Percentiles rank a stretch among this genome's conserved stretches.
phyloP scores from a whole-genome alignment of 345 rosid genomes.

The Syzygium jambos region DNA sequence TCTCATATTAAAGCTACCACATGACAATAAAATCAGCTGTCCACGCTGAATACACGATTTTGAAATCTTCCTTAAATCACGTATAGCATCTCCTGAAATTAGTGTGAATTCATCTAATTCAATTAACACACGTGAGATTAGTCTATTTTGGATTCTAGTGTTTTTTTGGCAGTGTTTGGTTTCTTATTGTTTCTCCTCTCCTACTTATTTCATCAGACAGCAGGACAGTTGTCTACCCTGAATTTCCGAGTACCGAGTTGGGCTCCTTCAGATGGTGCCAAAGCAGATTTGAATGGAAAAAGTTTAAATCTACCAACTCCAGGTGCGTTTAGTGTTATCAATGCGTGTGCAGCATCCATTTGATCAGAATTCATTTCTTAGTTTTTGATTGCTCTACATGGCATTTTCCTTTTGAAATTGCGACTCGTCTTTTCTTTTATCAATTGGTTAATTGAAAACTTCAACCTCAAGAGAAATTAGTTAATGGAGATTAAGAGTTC shows the following conservation, averaged over 20 bases:
- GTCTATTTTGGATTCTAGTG: background rate
- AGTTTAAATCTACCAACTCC: constrained; percentile 42
- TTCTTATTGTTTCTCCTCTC: background rate
- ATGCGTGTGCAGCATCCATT: background rate
- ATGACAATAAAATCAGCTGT: background rate
- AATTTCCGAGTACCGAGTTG: constrained; percentile 71
- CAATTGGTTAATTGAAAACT: background rate
- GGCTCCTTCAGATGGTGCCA: constrained; percentile 48
- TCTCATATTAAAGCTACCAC: background rate
- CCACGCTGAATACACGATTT: background rate
- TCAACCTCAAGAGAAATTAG: background rate
- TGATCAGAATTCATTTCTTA: background rate
- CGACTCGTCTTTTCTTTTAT: background rate
- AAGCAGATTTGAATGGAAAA: constrained; percentile 50
- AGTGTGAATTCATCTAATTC: background rate
- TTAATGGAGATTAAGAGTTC: background rate
- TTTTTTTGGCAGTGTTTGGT: background rate
- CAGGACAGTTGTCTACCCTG: constrained; percentile 42
- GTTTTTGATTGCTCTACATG: background rate
- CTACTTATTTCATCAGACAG: constrained; percentile 29
- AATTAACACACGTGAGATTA: background rate
- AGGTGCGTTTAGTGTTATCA: constrained; percentile 28
- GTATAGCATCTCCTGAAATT: background rate
- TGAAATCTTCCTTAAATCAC: background rate
- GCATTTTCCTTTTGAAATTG: background rate